Percentiles rank a stretch among this genome's conserved stretches.
phyloP scores from a whole-genome alignment of 140 eudicot species.

The Stevia rebaudiana region DNA sequence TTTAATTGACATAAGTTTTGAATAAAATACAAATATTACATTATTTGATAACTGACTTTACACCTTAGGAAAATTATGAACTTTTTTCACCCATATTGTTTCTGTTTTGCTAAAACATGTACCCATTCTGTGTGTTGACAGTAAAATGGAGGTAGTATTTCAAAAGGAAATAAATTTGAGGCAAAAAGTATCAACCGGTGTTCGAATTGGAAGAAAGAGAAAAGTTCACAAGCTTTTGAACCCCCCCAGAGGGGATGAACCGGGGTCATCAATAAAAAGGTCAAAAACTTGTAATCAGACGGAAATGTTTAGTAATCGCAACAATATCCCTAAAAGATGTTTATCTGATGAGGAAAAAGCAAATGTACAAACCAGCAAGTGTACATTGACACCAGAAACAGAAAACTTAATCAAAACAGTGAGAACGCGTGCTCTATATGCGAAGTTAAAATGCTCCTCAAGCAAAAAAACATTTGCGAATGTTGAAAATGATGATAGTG shows the following conservation, averaged over 20 bases:
- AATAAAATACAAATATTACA: background rate
- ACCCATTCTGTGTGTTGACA: constrained; percentile 1
- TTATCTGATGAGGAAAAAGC: constrained; percentile 4
- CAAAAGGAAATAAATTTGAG: constrained; percentile 29
- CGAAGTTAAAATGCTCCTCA: constrained; percentile 1
- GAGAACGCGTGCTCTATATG: constrained; percentile 1
- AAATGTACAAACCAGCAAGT: background rate
- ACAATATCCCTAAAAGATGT: background rate
- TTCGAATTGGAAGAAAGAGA: constrained; percentile 30
- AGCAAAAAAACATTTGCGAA: constrained; percentile 11
- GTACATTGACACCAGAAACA: constrained; percentile 10
- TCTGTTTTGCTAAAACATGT: constrained; percentile 2
- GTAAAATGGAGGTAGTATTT: constrained; percentile 39
- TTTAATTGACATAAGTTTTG: background rate
- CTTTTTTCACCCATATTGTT: background rate
- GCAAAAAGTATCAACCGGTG: constrained; percentile 15
- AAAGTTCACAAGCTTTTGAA: constrained; percentile 22
- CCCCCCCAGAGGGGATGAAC: constrained; percentile 12
- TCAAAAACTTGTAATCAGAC: constrained; percentile 20
- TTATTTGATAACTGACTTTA: background rate
- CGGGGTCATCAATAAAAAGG: constrained; percentile 24
- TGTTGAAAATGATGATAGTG: background rate
- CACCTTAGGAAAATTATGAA: background rate
- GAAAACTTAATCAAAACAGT: constrained; percentile 3
- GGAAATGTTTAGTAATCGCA: background rate